Conservation (phyloP, 2,329 filamentous ascomycete species). For the Monosporascus cannonballus region DNA sequence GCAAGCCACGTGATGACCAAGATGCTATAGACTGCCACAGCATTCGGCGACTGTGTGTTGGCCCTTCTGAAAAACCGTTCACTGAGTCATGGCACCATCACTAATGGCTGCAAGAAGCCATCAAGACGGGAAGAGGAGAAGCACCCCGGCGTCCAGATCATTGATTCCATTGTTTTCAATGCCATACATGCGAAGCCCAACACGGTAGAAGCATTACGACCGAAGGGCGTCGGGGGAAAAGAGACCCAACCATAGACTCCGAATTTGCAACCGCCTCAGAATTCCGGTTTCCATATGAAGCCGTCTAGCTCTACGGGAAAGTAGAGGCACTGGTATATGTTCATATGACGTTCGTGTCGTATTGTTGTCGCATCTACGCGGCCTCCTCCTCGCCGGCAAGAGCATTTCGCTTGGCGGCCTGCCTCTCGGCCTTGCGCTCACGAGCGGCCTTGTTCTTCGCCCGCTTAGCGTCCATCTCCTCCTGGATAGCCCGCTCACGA, state of each 20-base stretch:
- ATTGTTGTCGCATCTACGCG: constrained; percentile 34
- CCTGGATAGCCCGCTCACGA: constrained; percentile 92
- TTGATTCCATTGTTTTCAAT: constrained; percentile 50
- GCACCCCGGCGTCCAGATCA: constrained; percentile 31
- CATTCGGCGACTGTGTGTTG: no score
- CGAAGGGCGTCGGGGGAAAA: constrained; percentile 32
- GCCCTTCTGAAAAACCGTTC: no score
- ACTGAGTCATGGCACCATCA: no score
- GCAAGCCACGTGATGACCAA: no score
- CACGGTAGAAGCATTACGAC: constrained; percentile 25
- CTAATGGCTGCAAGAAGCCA: no score
- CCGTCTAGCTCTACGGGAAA: constrained; percentile 19
- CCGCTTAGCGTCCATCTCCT: constrained; percentile 99
- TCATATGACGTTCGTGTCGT: constrained; percentile 18
- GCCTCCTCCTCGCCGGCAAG: constrained; percentile 65
- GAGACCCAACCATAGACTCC: constrained; percentile 43
- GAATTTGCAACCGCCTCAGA: constrained; percentile 29
- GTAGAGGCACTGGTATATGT: constrained; percentile 15
- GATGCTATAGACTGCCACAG: no score
- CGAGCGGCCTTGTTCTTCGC: constrained; percentile 99
- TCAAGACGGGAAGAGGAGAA: background rate
- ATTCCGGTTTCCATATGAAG: constrained; percentile 24
- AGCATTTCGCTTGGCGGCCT: constrained; percentile 83
- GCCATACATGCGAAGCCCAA: constrained; percentile 43
- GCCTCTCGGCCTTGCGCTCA: constrained; percentile 95